Evolutionary conservation across 257 asterid genomes (phyloP).

Genomic region (Solanum appendiculatum): DNA sequence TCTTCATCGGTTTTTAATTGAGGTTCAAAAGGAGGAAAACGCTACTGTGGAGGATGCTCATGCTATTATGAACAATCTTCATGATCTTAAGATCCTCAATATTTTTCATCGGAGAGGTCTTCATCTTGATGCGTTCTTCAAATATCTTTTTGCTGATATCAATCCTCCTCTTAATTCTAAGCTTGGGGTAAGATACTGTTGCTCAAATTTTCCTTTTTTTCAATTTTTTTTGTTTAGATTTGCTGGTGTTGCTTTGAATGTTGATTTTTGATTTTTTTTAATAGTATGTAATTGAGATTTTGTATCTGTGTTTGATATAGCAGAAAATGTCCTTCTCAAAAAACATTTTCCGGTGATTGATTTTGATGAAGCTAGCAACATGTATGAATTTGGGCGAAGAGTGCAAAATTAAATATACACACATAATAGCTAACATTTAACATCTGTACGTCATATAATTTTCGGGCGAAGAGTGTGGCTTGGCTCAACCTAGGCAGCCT

Average conservation of each 20-base stretch:
- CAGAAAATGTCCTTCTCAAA: neutral
- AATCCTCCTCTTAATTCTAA: constrained; percentile 51
- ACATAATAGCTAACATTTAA: neutral
- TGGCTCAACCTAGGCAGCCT: neutral
- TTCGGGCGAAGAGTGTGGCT: neutral
- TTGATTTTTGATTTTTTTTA: too few relatives aligned
- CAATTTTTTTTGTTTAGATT: neutral
- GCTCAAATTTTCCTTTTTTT: neutral
- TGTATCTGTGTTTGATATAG: neutral
- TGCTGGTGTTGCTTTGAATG: neutral
- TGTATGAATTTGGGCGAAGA: neutral
- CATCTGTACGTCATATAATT: neutral
- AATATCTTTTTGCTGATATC: constrained; percentile 40
- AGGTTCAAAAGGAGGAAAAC: constrained; percentile 44
- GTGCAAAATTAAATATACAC: neutral
- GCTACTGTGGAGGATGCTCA: constrained; percentile 51
- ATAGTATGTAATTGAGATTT: neutral
- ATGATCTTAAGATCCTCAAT: constrained; percentile 22
- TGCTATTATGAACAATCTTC: constrained; percentile 26
- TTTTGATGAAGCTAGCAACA: neutral
- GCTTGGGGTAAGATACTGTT: constrained; percentile 31
- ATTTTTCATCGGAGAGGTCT: constrained; percentile 40
- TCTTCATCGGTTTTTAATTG: constrained; percentile 47
- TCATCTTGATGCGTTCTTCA: constrained; percentile 37
- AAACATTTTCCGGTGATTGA: neutral